These are phyloP conservation scores for Lizonia empirigonia DNA, from an alignment of 2,329 filamentous ascomycete genomes.

Conservation along the genomic window DNA sequence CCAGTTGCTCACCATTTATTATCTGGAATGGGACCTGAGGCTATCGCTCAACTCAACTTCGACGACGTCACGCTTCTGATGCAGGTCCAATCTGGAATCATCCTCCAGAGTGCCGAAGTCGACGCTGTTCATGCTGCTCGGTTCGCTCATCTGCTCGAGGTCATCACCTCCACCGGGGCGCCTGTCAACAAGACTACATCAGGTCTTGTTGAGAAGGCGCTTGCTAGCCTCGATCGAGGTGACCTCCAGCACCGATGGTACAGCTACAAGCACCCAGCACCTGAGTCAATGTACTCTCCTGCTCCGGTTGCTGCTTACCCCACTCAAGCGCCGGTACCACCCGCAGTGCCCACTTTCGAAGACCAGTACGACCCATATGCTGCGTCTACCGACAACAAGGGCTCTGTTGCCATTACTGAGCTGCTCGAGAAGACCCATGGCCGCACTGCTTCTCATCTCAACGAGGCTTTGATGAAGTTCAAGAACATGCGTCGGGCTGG, in stretches of 20 bases:
- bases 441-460: slow-evolving; percentile 73
- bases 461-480: slow-evolving; percentile 81
- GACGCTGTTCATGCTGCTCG: slow-evolving; percentile 65
- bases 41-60: slow-evolving; percentile 61
- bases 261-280: slow-evolving; percentile 58
- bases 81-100: slow-evolving; percentile 62
- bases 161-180: slow-evolving; percentile 58
- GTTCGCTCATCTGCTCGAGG: slow-evolving; percentile 66
- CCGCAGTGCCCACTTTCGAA: slow-evolving; percentile 68
- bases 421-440: slow-evolving; percentile 81
- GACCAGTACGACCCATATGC: slow-evolving; percentile 92
- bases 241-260: slow-evolving; percentile 63
- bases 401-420: slow-evolving; percentile 87
- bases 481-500: slow-evolving; percentile 92
- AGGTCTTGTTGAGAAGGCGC: slow-evolving; percentile 62
- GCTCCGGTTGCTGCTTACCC: slow-evolving; percentile 58
- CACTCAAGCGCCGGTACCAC: slow-evolving; percentile 54
- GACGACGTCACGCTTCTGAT: slow-evolving; percentile 63
- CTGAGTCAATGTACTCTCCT: slow-evolving; percentile 53
- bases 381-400: slow-evolving; percentile 88
- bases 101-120: slow-evolving; percentile 53
- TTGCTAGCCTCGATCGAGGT: slow-evolving; percentile 58
- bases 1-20: slow-evolving; percentile 66
- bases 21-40: slow-evolving; percentile 64
- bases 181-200: slow-evolving; percentile 62